A percentile compares a stretch with the other conserved stretches of the same genome.
Evolutionary conservation across 306 rosid genomes (phyloP).

Genomic region (Rosa lucieae): DNA sequence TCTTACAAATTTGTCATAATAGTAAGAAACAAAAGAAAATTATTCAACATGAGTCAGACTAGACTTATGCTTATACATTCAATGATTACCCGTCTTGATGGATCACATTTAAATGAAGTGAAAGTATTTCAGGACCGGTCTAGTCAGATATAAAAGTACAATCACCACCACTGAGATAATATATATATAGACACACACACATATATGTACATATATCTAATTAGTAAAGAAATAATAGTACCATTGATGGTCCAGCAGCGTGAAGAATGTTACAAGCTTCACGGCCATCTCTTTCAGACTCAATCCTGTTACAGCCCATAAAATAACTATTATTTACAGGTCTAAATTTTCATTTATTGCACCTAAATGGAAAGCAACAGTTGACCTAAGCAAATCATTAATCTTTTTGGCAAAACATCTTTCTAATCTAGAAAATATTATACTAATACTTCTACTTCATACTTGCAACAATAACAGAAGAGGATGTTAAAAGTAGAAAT

Average conservation of each 20-base stretch:
- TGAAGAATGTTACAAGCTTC: constrained; percentile 81
- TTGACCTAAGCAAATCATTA: not conserved
- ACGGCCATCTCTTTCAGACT: constrained; percentile 72
- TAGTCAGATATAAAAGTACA: constrained; percentile 9
- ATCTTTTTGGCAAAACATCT: not conserved
- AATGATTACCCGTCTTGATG: not conserved
- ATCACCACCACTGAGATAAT: not conserved
- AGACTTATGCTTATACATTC: not conserved
- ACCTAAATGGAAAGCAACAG: not conserved
- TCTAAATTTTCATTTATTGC: not conserved
- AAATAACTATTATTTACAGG: not conserved
- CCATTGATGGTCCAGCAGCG: constrained; percentile 80
- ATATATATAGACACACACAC: too few species aligned
- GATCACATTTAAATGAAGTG: not conserved
- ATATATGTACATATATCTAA: too few species aligned
- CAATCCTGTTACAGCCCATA: constrained; percentile 52
- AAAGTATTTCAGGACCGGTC: not conserved
- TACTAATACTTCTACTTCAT: not conserved
- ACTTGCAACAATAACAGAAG: not conserved
- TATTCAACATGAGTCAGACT: not conserved
- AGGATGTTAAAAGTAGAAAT: not conserved
- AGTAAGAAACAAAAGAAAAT: not conserved
- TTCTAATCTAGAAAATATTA: not conserved
- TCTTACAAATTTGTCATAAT: not conserved
- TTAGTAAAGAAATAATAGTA: constrained; percentile 22